A percentile compares a stretch with the other conserved stretches of the same genome.
These are phyloP conservation scores for Tephrocybe rancida DNA, from an alignment of 768 basidiomycete species.

Conservation along the genomic window DNA sequence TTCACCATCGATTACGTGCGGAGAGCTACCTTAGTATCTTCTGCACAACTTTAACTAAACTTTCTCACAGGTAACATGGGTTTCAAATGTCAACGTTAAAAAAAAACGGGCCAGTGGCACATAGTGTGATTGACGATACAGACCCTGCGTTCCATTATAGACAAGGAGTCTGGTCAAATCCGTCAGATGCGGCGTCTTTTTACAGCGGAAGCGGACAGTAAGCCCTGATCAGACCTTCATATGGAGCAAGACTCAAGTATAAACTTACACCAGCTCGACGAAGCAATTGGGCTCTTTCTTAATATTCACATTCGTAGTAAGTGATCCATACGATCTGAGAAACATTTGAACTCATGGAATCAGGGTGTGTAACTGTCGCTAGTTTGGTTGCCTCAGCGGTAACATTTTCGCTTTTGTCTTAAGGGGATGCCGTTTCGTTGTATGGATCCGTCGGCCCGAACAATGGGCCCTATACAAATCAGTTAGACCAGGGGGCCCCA, in stretches of 20 bases:
- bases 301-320: not conserved
- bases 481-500: not conserved
- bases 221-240: not conserved
- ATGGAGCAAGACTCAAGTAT: not conserved
- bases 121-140: conserved; percentile 5
- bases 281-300: not conserved
- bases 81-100: conserved; percentile 1
- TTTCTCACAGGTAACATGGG: conserved; percentile 6
- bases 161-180: not conserved
- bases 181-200: not conserved
- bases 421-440: conserved; percentile 11
- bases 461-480: conserved; percentile 10
- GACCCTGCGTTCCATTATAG: conserved; percentile 2
- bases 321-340: not conserved
- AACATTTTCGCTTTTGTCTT: not conserved
- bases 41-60: not conserved
- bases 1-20: conserved; percentile 8
- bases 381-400: too few species aligned
- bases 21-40: not conserved
- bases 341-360: not conserved
- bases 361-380: not conserved
- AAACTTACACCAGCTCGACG: not conserved
- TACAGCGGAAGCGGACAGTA: conserved; percentile 7
- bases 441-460: conserved; percentile 11
- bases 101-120: conserved; percentile 1